Base-by-base conservation (phyloP, 306 rosid species). In the Prunus salicina region DNA sequence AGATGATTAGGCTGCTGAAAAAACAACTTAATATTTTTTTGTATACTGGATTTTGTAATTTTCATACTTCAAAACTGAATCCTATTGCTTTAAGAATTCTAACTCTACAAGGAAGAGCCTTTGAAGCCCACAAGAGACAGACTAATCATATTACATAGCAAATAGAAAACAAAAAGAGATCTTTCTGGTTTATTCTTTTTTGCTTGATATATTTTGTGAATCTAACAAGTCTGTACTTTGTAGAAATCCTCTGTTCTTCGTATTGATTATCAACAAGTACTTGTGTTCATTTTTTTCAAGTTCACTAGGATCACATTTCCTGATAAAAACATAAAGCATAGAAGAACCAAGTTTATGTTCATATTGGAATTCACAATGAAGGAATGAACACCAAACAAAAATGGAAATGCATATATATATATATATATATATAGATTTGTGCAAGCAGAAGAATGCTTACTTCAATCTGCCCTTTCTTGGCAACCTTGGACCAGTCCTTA, bases 401-500 rank as follows among this genome's bases (percentile, higher is more conserved):
- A 25, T 70, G 30, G 12, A 61, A 76, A 52, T 18, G 28, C 68
- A 80, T 22, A 32, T n/a, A 56, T 60, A 16, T 27, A 80, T 22
- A 32, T n/a, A 57, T 60, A 16, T 27, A 8, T 30, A 70, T 12
- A 15, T 6, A 47, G 16, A 52, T 3, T n/a, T 8, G 67, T 62
- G 69, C 25, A 16, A 5, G 78, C 50, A 28, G 9, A 46, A 76
- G 8, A 53, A 60, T 30, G 72, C 97, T 83, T 85, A 95, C 99
- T 68, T 95, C 96, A 75, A 95, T 22, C 79, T 95, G 90, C 70
- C 97, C 97, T 82, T 88, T 92, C 91, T 89, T 92, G 78, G 97
- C 99, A 87, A 95, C 93, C 62, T 87, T 90, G 60, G 99, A 80
- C 99, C 99, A 95, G 77, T 90, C 97, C 69, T 82, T 88, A 27